Base-by-base conservation (phyloP, 2,329 filamentous ascomycete species). In the Fusarium humuli region DNA sequence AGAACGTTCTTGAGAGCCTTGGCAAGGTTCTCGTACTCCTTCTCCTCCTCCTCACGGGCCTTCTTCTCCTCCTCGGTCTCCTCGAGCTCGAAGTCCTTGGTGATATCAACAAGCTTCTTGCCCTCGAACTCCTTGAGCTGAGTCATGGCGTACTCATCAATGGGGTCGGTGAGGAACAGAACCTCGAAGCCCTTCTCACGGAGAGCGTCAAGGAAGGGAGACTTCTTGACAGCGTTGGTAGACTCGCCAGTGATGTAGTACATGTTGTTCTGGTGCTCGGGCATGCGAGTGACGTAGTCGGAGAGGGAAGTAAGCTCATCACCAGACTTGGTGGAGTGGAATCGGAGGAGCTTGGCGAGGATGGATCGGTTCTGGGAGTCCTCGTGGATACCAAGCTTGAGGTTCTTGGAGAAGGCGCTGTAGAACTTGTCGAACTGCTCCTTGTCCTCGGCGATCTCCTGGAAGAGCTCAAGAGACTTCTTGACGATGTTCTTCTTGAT, bases 401-500 rank as follows among this genome's bases (percentile, higher is more conserved):
- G 91, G 92, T 99, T 99, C 94, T 99, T 99, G 90, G 91, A 92
- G 90, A 99, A 99, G 79, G 96, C 96, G 80, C 87, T 87, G 91
- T 99, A 99, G 92, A 99, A 99, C 91, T 99, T 99, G 91, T 99
- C 96, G 83, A 99, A 99, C 85, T 98, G 93, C 91, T 99, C 96
- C 86, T 97, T 97, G 86, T 99, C 96, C 89, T 99, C 96, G 65
- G 96, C 91, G 73, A 99, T 99, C 89, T 99, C 96, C 79, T 91
- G 90, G 92, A 99, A 99, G 83, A 99, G 94, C 89, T 99, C 96
- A 75, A 99, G 94, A 74, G 94, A 93, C 93, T 99, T 99, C 94
- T 98, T 99, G 89, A 99, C 94, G 75, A 99, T 97, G 92, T 99
- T 99, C 94, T 99, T 99, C 91, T 97, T 97, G 90, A 98, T 98